These are phyloP conservation scores for Triticum aestivum DNA, from an alignment of 176 grass and related monocot species.

Conservation along the genomic window IWGSC_CS_RefSeq_v2.1 NC_057804.1:524083791-524084290, in stretches of 20 bases:
- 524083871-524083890: constrained; percentile 71
- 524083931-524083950: constrained; percentile 85
- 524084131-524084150: constrained; percentile 76
- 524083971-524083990: constrained; percentile 80
- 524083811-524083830: constrained; percentile 82
- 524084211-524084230: constrained; percentile 50
- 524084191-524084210: constrained; percentile 61
- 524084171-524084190: constrained; percentile 71
- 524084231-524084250: constrained; percentile 31
- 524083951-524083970: constrained; percentile 65
- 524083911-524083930: constrained; percentile 49
- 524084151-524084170: constrained; percentile 81
- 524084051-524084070: constrained; percentile 48
- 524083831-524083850: constrained; percentile 80
- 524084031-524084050: constrained; percentile 67
- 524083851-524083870: constrained; percentile 78
- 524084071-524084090: constrained; percentile 43
- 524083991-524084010: constrained; percentile 91
- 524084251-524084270: constrained; percentile 40
- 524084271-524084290: constrained; percentile 53
- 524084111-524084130: constrained; percentile 62
- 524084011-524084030: constrained; percentile 74
- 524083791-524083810: constrained; percentile 40
- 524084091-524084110: constrained; percentile 63
- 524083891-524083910: constrained; percentile 28